phyloP scores from a whole-genome alignment of 768 basidiomycete species.

The Cubamyces lactineus region DNA sequence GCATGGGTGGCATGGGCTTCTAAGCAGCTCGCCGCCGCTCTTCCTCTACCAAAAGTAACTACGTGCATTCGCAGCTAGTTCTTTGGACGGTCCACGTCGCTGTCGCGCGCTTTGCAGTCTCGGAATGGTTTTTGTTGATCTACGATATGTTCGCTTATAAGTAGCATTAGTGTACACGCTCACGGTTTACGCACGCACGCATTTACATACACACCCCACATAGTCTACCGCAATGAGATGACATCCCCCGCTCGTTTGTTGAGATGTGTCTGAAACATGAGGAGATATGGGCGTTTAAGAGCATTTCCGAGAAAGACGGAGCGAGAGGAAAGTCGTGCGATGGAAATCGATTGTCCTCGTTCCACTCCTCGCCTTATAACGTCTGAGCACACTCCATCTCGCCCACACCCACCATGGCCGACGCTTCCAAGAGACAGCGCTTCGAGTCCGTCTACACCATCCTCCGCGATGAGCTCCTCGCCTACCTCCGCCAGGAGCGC shows the following conservation, averaged over 20 bases:
- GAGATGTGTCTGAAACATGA: not conserved
- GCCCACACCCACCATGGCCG: constrained; percentile 11
- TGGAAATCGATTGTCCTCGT: not conserved
- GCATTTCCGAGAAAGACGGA: constrained; percentile 12
- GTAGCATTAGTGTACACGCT: constrained; percentile 5
- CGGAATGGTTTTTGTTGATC: not conserved
- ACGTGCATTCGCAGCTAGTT: no score
- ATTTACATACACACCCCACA: not conserved
- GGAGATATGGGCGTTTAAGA: not conserved
- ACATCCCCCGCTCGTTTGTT: not conserved
- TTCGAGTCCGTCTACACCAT: constrained; percentile 76
- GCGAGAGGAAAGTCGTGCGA: not conserved
- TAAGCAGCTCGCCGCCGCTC: not conserved
- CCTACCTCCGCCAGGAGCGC: constrained; percentile 62
- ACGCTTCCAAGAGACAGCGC: constrained; percentile 43
- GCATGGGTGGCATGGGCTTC: constrained; percentile 27
- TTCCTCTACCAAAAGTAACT: not conserved
- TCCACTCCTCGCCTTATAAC: not conserved
- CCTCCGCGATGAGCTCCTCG: constrained; percentile 79
- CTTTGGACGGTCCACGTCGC: no score
- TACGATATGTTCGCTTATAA: constrained; percentile 1
- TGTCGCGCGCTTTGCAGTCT: not conserved
- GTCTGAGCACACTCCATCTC: no score
- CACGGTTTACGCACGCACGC: constrained; percentile 1
- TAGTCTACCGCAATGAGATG: constrained; percentile 2